Percentiles rank a stretch among this genome's conserved stretches.
These are phyloP conservation scores for Zymoseptoria ardabiliae DNA, from an alignment of 2,329 filamentous ascomycete genomes.

Conservation along the genomic window DNA sequence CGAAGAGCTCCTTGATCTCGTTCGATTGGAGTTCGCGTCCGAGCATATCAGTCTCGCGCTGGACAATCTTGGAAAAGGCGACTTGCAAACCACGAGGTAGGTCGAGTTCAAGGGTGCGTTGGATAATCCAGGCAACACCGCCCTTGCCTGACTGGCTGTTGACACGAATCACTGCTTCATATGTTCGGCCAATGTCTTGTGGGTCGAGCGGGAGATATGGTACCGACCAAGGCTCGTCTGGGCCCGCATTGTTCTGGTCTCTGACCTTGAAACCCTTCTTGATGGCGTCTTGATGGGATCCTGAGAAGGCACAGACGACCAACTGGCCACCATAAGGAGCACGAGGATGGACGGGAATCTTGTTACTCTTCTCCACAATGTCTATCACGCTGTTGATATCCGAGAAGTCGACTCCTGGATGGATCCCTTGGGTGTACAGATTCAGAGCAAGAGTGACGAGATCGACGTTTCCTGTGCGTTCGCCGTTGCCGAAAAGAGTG, in stretches of 20 bases:
- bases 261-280: conserved; percentile 77
- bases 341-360: conserved; percentile 85
- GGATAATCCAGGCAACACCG: conserved; percentile 88
- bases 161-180: conserved; percentile 95
- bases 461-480: conserved; percentile 92
- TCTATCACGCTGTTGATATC: conserved; percentile 81
- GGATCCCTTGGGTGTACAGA: conserved; percentile 86
- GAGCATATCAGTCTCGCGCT: conserved; percentile 69
- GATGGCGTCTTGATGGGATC: conserved; percentile 91
- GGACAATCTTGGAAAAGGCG: conserved; percentile 82
- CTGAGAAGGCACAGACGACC: conserved; percentile 87
- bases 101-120: conserved; percentile 81
- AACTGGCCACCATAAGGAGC: conserved; percentile 86
- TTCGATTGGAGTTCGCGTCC: conserved; percentile 75
- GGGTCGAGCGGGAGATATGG: conserved; percentile 93
- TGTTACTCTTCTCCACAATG: conserved; percentile 84
- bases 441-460: conserved; percentile 88
- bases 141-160: conserved; percentile 96
- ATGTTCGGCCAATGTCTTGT: conserved; percentile 88
- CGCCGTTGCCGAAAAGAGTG: conserved; percentile 88
- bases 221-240: conserved; percentile 69
- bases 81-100: conserved; percentile 87
- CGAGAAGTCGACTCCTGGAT: conserved; percentile 82
- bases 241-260: conserved; percentile 49
- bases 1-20: conserved; percentile 84